These are phyloP conservation scores for Hyaloscypha hepaticicola DNA, from an alignment of 495 filamentous ascomycete genomes.

Conservation along the genomic window DNA sequence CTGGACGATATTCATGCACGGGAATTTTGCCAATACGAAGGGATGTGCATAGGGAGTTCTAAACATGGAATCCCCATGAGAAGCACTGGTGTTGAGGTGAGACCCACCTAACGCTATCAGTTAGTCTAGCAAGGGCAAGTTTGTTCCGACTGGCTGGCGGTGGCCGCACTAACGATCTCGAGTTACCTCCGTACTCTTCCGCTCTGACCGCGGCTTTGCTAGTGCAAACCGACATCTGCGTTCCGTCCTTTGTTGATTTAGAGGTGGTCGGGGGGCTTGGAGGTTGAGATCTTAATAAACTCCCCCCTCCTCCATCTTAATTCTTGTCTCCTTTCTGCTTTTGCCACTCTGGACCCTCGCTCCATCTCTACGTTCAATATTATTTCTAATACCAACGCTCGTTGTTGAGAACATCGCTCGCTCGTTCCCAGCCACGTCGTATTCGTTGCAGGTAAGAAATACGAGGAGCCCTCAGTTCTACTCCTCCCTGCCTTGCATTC, in stretches of 20 bases:
- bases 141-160: slow-evolving; percentile 16
- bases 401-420: slow-evolving; percentile 24
- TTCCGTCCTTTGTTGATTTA: slow-evolving; percentile 21
- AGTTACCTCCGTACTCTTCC: slow-evolving; percentile 4
- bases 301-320: slow-evolving; percentile 2
- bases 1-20: not conserved
- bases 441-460: not conserved
- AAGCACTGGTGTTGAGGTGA: not conserved
- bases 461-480: not conserved
- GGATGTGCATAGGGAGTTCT: slow-evolving; percentile 11
- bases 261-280: slow-evolving; percentile 15
- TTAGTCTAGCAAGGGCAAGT: not conserved
- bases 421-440: slow-evolving; percentile 22
- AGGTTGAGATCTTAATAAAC: slow-evolving; percentile 1
- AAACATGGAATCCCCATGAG: slow-evolving; percentile 11
- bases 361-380: not conserved
- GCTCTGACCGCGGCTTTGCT: slow-evolving; percentile 1
- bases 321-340: slow-evolving; percentile 3
- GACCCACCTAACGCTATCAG: slow-evolving; percentile 1
- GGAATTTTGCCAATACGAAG: not conserved
- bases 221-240: slow-evolving; percentile 3
- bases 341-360: slow-evolving; percentile 13
- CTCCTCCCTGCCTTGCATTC: slow-evolving; percentile 1
- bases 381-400: slow-evolving; percentile 4
- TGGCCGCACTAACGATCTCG: not conserved